Percentiles rank a stretch among this genome's conserved stretches.
These are phyloP conservation scores for Jaltomata sinuosa DNA, from an alignment of 257 asterid species.

Conservation along the genomic window DNA sequence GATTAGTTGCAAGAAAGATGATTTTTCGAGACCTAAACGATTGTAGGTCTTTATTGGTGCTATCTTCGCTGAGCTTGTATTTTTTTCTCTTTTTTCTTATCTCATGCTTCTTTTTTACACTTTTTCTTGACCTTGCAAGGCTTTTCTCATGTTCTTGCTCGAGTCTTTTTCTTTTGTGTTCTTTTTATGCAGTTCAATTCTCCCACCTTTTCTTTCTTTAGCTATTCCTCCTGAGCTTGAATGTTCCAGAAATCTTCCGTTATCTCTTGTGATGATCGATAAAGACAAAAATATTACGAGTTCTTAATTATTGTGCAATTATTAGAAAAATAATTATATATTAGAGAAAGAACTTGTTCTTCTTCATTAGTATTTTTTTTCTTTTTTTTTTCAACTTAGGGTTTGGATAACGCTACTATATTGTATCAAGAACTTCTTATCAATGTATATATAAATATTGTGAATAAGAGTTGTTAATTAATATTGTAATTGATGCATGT, in stretches of 20 bases:
- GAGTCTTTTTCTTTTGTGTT: accelerated
- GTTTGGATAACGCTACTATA: neutral
- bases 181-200: neutral
- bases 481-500: neutral
- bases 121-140: conserved; percentile 37
- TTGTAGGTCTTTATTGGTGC: neutral
- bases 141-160: neutral
- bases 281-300: neutral
- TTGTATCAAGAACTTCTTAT: neutral
- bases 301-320: neutral
- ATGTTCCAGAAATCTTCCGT: neutral
- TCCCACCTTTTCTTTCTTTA: conserved; percentile 2
- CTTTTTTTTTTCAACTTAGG: neutral
- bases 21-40: accelerated
- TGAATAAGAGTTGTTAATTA: neutral
- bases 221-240: conserved; percentile 32
- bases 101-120: accelerated
- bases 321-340: neutral
- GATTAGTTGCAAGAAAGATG: neutral
- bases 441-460: neutral
- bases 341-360: neutral
- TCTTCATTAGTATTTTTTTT: neutral
- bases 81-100: neutral
- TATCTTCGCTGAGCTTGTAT: conserved; percentile 16
- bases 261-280: neutral